Percentiles rank a stretch among this genome's conserved stretches.
These are phyloP conservation scores for Centella asiatica DNA, from an alignment of 129 eudicot species.

Conservation along the genomic window DNA sequence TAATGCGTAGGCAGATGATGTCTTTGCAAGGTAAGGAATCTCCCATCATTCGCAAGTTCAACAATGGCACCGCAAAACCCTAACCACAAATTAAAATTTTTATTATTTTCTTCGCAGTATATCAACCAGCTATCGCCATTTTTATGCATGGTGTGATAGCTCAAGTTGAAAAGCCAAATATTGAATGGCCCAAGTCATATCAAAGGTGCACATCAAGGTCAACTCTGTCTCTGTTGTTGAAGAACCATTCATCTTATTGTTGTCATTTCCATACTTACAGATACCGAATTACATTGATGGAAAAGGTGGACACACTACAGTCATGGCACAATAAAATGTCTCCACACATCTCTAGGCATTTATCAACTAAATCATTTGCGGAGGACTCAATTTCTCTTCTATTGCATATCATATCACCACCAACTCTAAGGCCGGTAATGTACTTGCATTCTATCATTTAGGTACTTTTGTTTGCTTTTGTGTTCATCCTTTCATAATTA, in stretches of 20 bases:
- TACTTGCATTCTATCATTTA: slow-evolving; percentile 10
- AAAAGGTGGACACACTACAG: slow-evolving; percentile 59
- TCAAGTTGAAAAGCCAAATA: slow-evolving; percentile 68
- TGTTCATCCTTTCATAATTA: background rate
- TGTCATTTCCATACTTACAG: slow-evolving; percentile 27
- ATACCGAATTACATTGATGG: slow-evolving; percentile 50
- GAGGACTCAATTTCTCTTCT: slow-evolving; percentile 71
- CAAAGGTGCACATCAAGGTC: slow-evolving; percentile 51
- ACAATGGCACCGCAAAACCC: background rate
- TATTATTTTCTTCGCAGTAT: slow-evolving; percentile 31
- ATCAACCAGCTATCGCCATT: slow-evolving; percentile 68
- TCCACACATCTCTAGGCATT: slow-evolving; percentile 81
- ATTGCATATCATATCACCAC: slow-evolving; percentile 81
- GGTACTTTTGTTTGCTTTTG: background rate
- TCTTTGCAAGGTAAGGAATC: slow-evolving; percentile 54
- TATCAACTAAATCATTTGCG: slow-evolving; percentile 65
- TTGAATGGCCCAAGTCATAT: slow-evolving; percentile 95
- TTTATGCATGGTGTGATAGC: slow-evolving; percentile 59
- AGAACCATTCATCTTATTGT: slow-evolving; percentile 2
- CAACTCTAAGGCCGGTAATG: slow-evolving; percentile 82
- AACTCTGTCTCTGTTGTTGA: slow-evolving; percentile 3
- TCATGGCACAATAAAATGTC: slow-evolving; percentile 61
- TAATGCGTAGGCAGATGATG: slow-evolving; percentile 87
- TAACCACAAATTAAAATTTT: background rate
- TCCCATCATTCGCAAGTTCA: slow-evolving; percentile 6